These are phyloP conservation scores for Chrysanthemum lavandulifolium DNA, from an alignment of 129 eudicot genomes.

Conservation along the genomic window DNA sequence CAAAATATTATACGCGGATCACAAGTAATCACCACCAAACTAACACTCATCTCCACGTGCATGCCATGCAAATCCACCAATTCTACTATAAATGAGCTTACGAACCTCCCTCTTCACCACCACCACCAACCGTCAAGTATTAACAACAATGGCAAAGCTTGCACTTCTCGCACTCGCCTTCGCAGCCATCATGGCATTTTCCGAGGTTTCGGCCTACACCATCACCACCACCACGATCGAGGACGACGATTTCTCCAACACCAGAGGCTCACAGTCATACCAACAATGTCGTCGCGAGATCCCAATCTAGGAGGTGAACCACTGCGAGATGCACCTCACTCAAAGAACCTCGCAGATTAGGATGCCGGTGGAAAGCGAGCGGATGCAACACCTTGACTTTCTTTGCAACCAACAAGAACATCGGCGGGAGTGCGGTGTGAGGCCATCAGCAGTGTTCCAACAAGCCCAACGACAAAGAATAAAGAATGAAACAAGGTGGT, in stretches of 20 bases:
- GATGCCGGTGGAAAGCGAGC: neutral
- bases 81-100: neutral
- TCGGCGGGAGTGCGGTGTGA: conserved; percentile 7
- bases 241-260: neutral
- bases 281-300: conserved; percentile 2
- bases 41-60: conserved; percentile 2
- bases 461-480: neutral
- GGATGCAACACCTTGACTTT: neutral
- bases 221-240: conserved; percentile 7
- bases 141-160: neutral
- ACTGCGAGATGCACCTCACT: conserved; percentile 20
- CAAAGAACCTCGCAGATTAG: neutral
- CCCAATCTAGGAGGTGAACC: neutral
- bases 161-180: conserved; percentile 13
- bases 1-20: neutral
- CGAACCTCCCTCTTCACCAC: neutral
- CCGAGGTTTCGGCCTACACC: conserved; percentile 8
- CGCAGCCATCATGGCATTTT: conserved; percentile 7
- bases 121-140: too few species aligned
- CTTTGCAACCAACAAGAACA: neutral
- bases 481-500: neutral
- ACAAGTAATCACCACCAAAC: neutral
- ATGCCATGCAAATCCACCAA: conserved; percentile 11
- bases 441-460: neutral
- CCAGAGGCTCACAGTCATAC: neutral